Base-by-base conservation (phyloP, 2,329 filamentous ascomycete genomes). In the Fusarium lyarnte region DNA sequence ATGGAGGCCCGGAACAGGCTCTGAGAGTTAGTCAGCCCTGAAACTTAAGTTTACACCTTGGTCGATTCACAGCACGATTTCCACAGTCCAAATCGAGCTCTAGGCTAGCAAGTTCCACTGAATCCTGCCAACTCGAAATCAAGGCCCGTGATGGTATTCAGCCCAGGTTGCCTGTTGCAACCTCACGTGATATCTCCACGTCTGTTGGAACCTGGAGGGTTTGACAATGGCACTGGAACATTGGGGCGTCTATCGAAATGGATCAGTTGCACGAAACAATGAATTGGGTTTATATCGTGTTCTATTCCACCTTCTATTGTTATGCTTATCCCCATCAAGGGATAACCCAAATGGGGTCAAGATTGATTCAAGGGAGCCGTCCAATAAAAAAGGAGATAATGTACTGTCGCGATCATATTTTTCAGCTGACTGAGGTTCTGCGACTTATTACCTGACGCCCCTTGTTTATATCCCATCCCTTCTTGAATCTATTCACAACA, bases 51-150 rank as follows among this genome's bases (percentile, higher is more conserved):
- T 17, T 12, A 33, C 58, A 58, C 65, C 58, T 64, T 33, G 35
- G 10, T 64, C 31, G 58, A 69, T 64, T 69, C n/a, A 17, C 16
- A 69, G 21, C 58, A 52, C 25, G 65, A 29, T 63, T 58, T 43
- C 43, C 13, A 47, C 17, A n/a, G 39, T 23, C 47, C 35, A 58
- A 63, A 63, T 58, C 66, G 43, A 69, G 39, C 19, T 29, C 63
- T 21, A 45, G 38, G 6, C 31, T 55, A 54, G 49, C 58, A 63
- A 14, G 38, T 47, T 38, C 53, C 57, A 17, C 53, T 31, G 29
- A 46, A 45, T 35, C 57, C 38, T 55, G 12, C 51, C 38, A 21
- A n/a, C 16, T 25, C n/a, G 23, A 33, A 33, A 62, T 53, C 53
- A 61, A 47, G 46, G 41, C 35, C 38, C 25, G n/a, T 61, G 31